Conservation (phyloP, 2,329 filamentous ascomycete species). For the Penicillium sclerotigenum region DNA sequence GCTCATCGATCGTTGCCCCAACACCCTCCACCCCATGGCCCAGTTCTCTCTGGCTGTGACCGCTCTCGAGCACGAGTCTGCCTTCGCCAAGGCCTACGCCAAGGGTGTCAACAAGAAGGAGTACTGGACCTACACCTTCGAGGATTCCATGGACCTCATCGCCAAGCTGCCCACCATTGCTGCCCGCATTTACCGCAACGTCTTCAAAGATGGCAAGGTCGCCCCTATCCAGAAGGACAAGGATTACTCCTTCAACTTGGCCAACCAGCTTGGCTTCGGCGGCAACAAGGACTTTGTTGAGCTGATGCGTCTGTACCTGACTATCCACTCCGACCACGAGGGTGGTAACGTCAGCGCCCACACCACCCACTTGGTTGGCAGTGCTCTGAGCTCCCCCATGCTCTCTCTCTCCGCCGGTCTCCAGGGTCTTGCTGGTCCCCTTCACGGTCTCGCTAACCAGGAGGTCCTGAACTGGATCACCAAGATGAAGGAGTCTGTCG, state of each 20-base stretch:
- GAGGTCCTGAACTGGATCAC: conserved; percentile 98
- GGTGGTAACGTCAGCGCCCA: conserved; percentile 98
- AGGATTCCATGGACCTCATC: conserved; percentile 99
- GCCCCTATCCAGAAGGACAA: conserved; percentile 94
- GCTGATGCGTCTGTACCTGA: conserved; percentile 97
- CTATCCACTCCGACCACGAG: conserved; percentile 99
- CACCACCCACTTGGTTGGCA: conserved; percentile 97
- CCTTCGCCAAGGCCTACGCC: conserved; percentile 97
- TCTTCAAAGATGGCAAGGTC: conserved; percentile 99
- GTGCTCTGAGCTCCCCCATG: conserved; percentile 94
- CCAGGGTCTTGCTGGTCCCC: conserved; percentile 95
- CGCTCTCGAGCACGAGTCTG: conserved; percentile 96
- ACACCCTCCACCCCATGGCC: conserved; percentile 98
- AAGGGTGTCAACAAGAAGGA: conserved; percentile 99
- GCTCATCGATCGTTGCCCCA: conserved; percentile 99
- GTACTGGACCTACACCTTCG: conserved; percentile 99
- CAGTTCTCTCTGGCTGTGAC: conserved; percentile 98
- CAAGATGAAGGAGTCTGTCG: conserved; percentile 95
- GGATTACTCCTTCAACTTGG: conserved; percentile 99
- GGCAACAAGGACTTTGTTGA: conserved; percentile 96
- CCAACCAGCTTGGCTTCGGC: conserved; percentile 97
- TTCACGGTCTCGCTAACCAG: conserved; percentile 99
- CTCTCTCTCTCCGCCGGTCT: conserved; percentile 94
- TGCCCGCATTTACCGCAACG: conserved; percentile 98
- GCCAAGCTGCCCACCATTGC: conserved; percentile 99